Conservation (phyloP, 2,329 filamentous ascomycete species). For the Beauveria pseudobassiana region DNA sequence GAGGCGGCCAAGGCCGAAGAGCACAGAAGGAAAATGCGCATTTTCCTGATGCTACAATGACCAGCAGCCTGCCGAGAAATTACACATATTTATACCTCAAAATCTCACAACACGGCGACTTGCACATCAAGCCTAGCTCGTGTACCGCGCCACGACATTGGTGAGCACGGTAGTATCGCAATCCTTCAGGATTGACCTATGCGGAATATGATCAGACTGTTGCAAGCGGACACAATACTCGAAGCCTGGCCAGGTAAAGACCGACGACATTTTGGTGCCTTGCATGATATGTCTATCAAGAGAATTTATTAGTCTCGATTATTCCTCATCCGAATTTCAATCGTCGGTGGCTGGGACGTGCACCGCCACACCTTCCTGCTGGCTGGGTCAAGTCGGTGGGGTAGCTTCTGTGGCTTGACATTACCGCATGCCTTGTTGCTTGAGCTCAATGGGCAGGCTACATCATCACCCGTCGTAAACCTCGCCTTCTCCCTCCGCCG, state of each 20-base stretch:
- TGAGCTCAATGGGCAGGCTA: slow-evolving; percentile 17
- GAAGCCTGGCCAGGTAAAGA: background rate
- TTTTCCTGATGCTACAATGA: background rate
- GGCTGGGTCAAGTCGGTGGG: background rate
- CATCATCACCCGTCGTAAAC: slow-evolving; percentile 22
- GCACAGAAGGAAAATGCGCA: background rate
- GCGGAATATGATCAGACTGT: background rate
- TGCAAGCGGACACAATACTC: background rate
- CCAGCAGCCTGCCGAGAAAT: background rate
- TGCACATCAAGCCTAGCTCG: background rate
- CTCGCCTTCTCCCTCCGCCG: slow-evolving; percentile 17
- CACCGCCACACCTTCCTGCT: background rate
- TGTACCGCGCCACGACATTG: background rate
- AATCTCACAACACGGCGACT: background rate
- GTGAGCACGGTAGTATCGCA: background rate
- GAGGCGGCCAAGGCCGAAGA: background rate
- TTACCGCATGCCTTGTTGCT: background rate
- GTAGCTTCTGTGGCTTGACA: slow-evolving; percentile 8
- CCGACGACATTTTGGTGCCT: no score
- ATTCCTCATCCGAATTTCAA: no score
- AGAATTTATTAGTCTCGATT: no score
- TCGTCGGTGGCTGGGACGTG: background rate
- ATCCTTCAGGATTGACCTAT: slow-evolving; percentile 2
- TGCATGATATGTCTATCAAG: no score
- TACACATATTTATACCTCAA: background rate